These are phyloP conservation scores for Paulinella micropora DNA, from an alignment of 78 protist species.

Conservation along the genomic window DNA sequence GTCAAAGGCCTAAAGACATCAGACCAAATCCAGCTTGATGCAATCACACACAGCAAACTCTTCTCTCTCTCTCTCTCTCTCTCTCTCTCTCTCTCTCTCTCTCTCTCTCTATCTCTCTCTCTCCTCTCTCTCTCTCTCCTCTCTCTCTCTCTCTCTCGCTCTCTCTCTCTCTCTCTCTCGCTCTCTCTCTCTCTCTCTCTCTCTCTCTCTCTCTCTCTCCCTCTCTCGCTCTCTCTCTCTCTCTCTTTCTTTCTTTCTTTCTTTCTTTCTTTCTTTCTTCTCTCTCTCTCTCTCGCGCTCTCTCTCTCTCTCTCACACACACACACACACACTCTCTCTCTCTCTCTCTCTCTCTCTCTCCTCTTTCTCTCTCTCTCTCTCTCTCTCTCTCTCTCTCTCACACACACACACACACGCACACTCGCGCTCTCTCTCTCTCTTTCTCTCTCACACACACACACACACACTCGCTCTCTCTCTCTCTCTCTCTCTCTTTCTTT, in stretches of 20 bases:
- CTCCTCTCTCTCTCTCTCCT: not conserved
- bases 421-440: too few species aligned
- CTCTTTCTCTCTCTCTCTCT: not conserved
- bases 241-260: not conserved
- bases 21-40: not conserved
- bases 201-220: not conserved
- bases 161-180: not conserved
- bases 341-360: not conserved
- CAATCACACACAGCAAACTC: too few species aligned
- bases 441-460: too few species aligned
- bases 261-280: not conserved
- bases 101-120: not conserved
- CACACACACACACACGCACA: too few species aligned
- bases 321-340: too few species aligned
- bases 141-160: not conserved
- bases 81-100: not conserved
- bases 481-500: too few species aligned
- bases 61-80: too few species aligned
- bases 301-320: too few species aligned
- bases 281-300: not conserved
- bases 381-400: too few species aligned
- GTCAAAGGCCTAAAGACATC: not conserved
- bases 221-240: not conserved
- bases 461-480: too few species aligned
- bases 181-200: not conserved